Evolutionary conservation across 75 land plant genomes (phyloP).

Genomic region (Adiantum capillusveneris): DNA sequence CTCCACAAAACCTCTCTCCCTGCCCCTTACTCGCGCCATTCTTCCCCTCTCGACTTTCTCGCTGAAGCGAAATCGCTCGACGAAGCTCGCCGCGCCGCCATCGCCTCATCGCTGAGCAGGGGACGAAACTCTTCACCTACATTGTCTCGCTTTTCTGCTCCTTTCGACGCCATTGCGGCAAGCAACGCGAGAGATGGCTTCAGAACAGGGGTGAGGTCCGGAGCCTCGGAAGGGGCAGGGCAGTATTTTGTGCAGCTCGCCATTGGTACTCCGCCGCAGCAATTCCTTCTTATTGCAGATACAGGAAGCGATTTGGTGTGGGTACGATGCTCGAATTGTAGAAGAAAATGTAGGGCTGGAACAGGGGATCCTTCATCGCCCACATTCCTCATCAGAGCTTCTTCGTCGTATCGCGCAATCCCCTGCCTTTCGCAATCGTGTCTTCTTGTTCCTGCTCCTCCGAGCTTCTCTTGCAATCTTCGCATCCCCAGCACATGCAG

Average conservation of each 20-base stretch:
- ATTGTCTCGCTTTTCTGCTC: too few relatives aligned
- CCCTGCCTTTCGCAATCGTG: constrained; percentile 36
- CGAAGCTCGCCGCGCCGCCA: too few relatives aligned
- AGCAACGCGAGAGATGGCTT: too few relatives aligned
- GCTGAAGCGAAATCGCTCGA: too few relatives aligned
- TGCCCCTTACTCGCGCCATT: too few relatives aligned
- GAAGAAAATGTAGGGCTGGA: neutral
- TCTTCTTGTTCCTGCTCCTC: constrained; percentile 28
- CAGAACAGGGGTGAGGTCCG: constrained; percentile 22
- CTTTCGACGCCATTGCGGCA: too few relatives aligned
- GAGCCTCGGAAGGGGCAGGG: constrained; percentile 51
- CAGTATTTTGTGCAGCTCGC: constrained; percentile 54
- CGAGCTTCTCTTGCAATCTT: constrained; percentile 21
- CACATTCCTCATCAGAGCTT: constrained; percentile 27
- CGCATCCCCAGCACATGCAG: constrained; percentile 47
- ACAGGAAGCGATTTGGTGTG: constrained; percentile 62
- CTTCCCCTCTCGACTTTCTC: too few relatives aligned
- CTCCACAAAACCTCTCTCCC: too few relatives aligned
- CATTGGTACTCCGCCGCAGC: constrained; percentile 53
- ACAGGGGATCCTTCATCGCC: constrained; percentile 16
- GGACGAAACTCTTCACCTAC: too few relatives aligned
- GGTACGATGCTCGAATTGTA: constrained; percentile 40
- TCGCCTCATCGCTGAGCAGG: too few relatives aligned
- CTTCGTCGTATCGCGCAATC: constrained; percentile 32
- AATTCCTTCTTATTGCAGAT: constrained; percentile 47